Conservation (phyloP, 169 alveolate genomes). For the Neospora caninum region DNA sequence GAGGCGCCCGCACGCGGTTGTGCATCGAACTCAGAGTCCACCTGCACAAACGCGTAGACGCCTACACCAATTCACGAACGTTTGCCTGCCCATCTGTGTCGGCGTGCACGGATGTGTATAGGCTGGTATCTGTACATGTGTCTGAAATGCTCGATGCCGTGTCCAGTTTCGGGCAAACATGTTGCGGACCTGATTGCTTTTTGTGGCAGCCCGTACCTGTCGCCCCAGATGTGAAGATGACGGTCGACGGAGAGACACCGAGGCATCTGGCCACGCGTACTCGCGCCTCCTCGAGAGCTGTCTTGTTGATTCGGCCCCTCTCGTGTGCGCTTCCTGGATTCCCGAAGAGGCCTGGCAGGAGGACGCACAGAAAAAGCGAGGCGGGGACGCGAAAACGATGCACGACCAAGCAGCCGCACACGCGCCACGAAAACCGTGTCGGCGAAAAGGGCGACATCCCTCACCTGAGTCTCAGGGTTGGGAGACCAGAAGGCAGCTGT, state of each 20-base stretch:
- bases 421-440: no score
- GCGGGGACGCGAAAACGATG: neutral
- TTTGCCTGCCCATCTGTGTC: neutral
- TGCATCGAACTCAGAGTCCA: neutral
- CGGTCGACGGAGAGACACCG: neutral
- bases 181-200: neutral
- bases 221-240: conserved; percentile 34
- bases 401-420: neutral
- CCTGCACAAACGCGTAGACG: neutral
- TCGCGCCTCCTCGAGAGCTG: neutral
- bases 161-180: neutral
- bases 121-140: neutral
- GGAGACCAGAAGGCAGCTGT: no score
- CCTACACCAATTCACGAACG: neutral
- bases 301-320: neutral
- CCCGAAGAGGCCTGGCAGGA: conserved; percentile 27
- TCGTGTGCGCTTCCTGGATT: conserved; percentile 34
- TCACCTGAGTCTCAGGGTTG: no score
- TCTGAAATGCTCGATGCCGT: neutral
- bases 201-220: neutral
- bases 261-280: conserved; percentile 5
- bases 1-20: no score
- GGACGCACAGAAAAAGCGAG: neutral
- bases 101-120: neutral
- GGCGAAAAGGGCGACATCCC: no score